These are phyloP conservation scores for Botrytis sinoallii DNA, from an alignment of 2,329 filamentous ascomycete genomes.

Conservation along the genomic window DNA sequence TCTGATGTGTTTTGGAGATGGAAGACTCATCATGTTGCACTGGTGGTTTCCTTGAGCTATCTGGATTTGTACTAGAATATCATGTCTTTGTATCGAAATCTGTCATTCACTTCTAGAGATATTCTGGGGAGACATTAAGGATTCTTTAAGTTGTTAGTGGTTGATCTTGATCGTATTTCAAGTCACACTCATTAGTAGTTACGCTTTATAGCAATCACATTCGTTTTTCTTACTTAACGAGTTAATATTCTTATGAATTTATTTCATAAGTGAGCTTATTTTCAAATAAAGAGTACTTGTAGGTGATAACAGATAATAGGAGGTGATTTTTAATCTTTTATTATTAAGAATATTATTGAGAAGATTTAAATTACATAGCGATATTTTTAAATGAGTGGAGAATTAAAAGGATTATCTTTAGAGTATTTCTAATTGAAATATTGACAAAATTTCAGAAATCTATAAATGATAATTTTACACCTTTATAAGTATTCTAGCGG, in stretches of 20 bases:
- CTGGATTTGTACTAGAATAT: neutral
- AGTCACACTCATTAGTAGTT: neutral
- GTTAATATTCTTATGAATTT: neutral
- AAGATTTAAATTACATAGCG: no score
- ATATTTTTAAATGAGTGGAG: no score
- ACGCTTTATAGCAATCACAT: neutral
- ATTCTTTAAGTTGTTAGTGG: neutral
- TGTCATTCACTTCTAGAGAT: neutral
- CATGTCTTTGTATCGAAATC: neutral
- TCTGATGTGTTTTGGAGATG: neutral
- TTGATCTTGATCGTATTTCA: neutral
- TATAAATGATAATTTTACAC: no score
- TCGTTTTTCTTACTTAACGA: neutral
- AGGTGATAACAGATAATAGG: no score
- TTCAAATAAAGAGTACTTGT: no score
- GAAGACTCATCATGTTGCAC: neutral
- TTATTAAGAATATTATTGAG: no score
- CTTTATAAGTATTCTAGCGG: no score
- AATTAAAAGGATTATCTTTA: no score
- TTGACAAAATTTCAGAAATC: no score
- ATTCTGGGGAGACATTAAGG: neutral
- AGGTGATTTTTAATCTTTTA: no score
- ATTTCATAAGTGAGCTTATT: no score
- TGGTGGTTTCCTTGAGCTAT: neutral
- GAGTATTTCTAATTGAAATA: no score